Conservation (phyloP, 2,329 filamentous ascomycete species). For the Sporothrix curviconia region DNA sequence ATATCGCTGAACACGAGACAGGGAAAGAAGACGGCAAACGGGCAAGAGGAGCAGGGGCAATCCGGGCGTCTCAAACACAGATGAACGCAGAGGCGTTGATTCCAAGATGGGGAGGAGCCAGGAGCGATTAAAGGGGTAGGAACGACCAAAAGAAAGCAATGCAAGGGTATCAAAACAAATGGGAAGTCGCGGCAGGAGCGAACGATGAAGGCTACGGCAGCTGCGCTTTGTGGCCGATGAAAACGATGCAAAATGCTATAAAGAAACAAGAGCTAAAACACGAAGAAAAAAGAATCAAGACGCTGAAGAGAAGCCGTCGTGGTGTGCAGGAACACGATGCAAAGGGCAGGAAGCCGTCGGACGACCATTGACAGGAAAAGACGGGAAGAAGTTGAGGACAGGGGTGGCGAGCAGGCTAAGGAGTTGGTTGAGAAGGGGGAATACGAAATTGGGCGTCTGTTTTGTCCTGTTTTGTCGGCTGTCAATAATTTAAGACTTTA, state of each 20-base stretch:
- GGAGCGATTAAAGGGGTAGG: neutral
- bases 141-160: neutral
- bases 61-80: neutral
- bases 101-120: neutral
- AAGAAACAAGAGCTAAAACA: neutral
- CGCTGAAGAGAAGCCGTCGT: neutral
- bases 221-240: too few relatives aligned
- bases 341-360: neutral
- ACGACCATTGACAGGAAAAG: neutral
- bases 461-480: conserved; percentile 5
- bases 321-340: neutral
- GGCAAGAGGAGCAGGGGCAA: neutral
- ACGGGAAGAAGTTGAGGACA: neutral
- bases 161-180: conserved; percentile 1
- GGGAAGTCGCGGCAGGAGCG: neutral
- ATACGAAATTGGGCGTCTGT: conserved; percentile 13
- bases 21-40: neutral
- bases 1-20: neutral
- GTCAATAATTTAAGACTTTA: conserved; percentile 7
- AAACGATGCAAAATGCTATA: neutral
- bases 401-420: neutral
- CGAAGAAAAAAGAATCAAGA: neutral
- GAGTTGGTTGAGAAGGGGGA: conserved; percentile 7
- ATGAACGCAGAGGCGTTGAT: neutral
- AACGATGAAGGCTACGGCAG: too few relatives aligned